A percentile compares a stretch with the other conserved stretches of the same genome.
Conservation (phyloP, 345 rosid species). For the Crucihimalaya himalaica region DNA sequence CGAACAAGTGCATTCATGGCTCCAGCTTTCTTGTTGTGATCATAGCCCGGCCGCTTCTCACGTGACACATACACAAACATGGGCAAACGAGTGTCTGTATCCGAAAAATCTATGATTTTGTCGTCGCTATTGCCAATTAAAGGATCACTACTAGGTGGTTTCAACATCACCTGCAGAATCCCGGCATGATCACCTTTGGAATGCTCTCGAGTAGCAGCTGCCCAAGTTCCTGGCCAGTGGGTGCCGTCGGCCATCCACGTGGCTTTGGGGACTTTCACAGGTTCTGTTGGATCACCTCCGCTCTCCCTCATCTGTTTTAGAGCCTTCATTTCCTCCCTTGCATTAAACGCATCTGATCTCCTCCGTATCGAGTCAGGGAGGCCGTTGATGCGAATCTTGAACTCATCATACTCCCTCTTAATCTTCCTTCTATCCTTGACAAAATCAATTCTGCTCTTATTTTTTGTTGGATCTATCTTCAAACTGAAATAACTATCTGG, state of each 20-base stretch:
- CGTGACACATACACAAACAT: slow-evolving; percentile 89
- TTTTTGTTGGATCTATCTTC: slow-evolving; percentile 86
- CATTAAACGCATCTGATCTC: slow-evolving; percentile 92
- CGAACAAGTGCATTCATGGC: slow-evolving; percentile 94
- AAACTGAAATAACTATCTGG: slow-evolving; percentile 80
- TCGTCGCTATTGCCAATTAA: slow-evolving; percentile 62
- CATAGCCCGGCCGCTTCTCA: slow-evolving; percentile 92
- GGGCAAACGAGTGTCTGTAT: slow-evolving; percentile 80
- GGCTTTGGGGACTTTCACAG: slow-evolving; percentile 66
- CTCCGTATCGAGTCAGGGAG: slow-evolving; percentile 89
- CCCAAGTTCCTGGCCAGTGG: slow-evolving; percentile 96
- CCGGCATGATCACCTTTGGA: slow-evolving; percentile 96
- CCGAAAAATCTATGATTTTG: slow-evolving; percentile 72
- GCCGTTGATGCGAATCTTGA: slow-evolving; percentile 88
- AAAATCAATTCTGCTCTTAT: slow-evolving; percentile 78
- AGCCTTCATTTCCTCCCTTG: slow-evolving; percentile 94
- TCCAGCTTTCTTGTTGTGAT: slow-evolving; percentile 97
- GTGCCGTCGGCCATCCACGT: slow-evolving; percentile 99
- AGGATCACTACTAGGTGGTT: slow-evolving; percentile 86
- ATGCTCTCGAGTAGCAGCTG: slow-evolving; percentile 59
- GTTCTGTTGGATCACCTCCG: slow-evolving; percentile 72
- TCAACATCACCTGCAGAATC: slow-evolving; percentile 84
- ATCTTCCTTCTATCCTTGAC: slow-evolving; percentile 87
- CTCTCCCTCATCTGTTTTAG: slow-evolving; percentile 79
- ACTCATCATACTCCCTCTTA: slow-evolving; percentile 91